Percentiles rank a stretch among this genome's conserved stretches.
These are phyloP conservation scores for Nannochloropsis granulata DNA, from an alignment of 108 stramenopile species.

Conservation along the genomic window DNA sequence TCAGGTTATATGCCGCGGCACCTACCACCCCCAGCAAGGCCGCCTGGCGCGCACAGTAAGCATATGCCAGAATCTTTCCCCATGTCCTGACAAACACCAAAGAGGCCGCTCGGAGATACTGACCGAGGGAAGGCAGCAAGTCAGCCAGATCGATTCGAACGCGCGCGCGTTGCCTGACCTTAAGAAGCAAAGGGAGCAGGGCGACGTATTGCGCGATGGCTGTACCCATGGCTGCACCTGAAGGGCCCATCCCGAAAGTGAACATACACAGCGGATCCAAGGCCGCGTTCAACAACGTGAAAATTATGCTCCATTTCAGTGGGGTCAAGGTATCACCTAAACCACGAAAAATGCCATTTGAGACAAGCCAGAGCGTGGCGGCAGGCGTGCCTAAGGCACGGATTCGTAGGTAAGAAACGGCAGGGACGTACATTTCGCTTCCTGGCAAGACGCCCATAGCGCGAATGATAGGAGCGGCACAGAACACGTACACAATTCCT, in stretches of 20 bases:
- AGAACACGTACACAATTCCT: slow-evolving; percentile 47
- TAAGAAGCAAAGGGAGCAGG: slow-evolving; percentile 49
- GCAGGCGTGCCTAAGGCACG: slow-evolving; percentile 69
- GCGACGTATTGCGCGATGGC: slow-evolving; percentile 65
- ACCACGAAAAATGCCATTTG: slow-evolving; percentile 82
- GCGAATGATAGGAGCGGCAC: slow-evolving; percentile 45
- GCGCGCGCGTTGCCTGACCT: background rate
- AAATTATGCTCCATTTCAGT: slow-evolving; percentile 53
- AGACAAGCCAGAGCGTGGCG: slow-evolving; percentile 71
- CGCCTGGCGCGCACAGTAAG: slow-evolving; percentile 61
- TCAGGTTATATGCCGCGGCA: slow-evolving; percentile 74
- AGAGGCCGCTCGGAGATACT: slow-evolving; percentile 57
- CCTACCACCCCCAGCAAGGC: slow-evolving; percentile 53
- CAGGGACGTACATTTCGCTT: slow-evolving; percentile 60
- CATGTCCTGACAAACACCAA: slow-evolving; percentile 59
- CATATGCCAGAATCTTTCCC: slow-evolving; percentile 69
- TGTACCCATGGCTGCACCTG: slow-evolving; percentile 77
- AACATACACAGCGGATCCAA: slow-evolving; percentile 80
- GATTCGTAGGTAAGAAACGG: slow-evolving; percentile 56
- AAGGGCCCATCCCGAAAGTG: slow-evolving; percentile 53
- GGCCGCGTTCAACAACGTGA: slow-evolving; percentile 58
- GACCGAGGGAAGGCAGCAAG: slow-evolving; percentile 25
- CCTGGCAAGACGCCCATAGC: slow-evolving; percentile 52
- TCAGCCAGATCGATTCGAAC: background rate
- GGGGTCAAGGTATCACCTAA: slow-evolving; percentile 76